These are phyloP conservation scores for Apocynum venetum DNA, from an alignment of 257 asterid species.

Conservation along the genomic window DNA sequence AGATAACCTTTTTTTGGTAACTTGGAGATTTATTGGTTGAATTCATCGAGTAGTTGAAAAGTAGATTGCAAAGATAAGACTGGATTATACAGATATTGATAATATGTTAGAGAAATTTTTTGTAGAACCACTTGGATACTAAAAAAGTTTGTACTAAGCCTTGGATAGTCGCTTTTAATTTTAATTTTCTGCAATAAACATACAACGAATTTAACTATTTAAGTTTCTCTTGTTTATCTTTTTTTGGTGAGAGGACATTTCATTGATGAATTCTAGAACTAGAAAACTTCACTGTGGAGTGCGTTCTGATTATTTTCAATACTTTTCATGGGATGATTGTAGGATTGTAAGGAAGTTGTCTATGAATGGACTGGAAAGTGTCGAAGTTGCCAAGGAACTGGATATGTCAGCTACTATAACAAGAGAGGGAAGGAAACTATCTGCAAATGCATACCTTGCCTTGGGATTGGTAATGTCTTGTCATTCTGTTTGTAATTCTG, in stretches of 20 bases:
- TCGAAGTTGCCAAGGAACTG: slow-evolving; percentile 93
- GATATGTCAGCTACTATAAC: slow-evolving; percentile 74
- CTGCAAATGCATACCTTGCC: slow-evolving; percentile 96
- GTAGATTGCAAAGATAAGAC: neutral
- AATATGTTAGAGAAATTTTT: neutral
- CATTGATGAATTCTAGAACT: neutral
- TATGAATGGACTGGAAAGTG: slow-evolving; percentile 98
- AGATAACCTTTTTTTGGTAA: neutral
- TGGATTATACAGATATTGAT: too few species aligned
- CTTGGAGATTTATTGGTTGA: neutral
- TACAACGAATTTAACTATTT: neutral
- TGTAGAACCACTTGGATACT: neutral
- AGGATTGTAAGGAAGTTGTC: slow-evolving; percentile 87
- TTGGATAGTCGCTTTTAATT: neutral
- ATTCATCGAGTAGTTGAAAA: neutral
- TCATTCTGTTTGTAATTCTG: neutral
- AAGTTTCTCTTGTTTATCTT: neutral
- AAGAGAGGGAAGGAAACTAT: slow-evolving; percentile 79
- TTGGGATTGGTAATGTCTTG: slow-evolving; percentile 60
- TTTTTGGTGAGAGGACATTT: neutral
- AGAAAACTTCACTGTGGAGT: neutral
- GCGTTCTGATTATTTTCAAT: slow-evolving; percentile 2
- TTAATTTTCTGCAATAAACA: neutral
- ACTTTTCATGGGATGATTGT: slow-evolving; percentile 1
- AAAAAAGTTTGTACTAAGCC: neutral